Percentiles rank a stretch among this genome's conserved stretches.
These are phyloP conservation scores for Magnolia sinica DNA, from an alignment of 164 flowering plant species.

Conservation along the genomic window DNA sequence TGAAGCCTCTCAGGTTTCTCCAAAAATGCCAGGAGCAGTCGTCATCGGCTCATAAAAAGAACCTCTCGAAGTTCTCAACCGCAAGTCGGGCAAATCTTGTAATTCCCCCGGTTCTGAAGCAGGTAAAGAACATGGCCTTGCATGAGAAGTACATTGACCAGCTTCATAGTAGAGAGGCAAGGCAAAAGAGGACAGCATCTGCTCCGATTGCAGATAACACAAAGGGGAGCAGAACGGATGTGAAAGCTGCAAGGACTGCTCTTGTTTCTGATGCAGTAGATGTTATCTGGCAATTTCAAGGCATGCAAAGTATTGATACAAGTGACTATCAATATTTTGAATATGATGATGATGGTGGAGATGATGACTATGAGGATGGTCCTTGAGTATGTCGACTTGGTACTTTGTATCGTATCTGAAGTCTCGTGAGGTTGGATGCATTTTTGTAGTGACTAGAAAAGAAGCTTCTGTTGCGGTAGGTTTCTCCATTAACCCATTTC, in stretches of 20 bases:
- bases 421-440: neutral
- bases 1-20: conserved; percentile 21
- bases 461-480: neutral
- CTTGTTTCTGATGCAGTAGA: conserved; percentile 12
- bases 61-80: conserved; percentile 36
- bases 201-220: conserved; percentile 15
- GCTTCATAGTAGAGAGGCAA: conserved; percentile 67
- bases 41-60: conserved; percentile 32
- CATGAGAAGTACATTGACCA: conserved; percentile 87
- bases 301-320: conserved; percentile 24
- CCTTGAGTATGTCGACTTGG: neutral
- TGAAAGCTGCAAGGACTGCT: conserved; percentile 16
- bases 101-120: conserved; percentile 85
- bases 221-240: conserved; percentile 8
- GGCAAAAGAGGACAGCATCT: conserved; percentile 40
- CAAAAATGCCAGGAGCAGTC: conserved; percentile 28
- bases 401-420: neutral
- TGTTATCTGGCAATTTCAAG: conserved; percentile 8
- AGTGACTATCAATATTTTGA: conserved; percentile 30
- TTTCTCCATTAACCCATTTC: no score
- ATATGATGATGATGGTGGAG: conserved; percentile 26
- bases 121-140: conserved; percentile 62
- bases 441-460: neutral
- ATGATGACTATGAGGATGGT: conserved; percentile 29
- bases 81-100: conserved; percentile 25